Evolutionary conservation across 2,329 filamentous ascomycete genomes (phyloP).

Genomic region (Rosellinia necatrix): DNA sequence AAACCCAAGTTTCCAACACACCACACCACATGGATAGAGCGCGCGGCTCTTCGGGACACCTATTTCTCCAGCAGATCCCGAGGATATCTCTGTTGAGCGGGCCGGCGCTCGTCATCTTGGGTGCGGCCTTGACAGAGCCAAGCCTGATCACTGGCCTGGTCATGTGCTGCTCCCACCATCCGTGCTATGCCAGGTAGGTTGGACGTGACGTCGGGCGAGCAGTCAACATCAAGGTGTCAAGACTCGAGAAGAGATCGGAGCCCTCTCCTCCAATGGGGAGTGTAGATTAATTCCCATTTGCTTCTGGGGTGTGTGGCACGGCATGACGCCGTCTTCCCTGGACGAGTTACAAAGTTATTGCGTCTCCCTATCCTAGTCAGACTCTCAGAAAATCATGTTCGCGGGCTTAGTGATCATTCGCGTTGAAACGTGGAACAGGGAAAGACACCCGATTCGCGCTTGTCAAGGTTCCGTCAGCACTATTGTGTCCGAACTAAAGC

Average conservation of each 20-base stretch:
- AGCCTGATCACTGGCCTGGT: too few species aligned
- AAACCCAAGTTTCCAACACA: too few species aligned
- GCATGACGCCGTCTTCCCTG: constrained; percentile 27
- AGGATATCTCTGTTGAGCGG: too few species aligned
- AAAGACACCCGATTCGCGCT: constrained; percentile 37
- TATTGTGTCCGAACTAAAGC: constrained; percentile 29
- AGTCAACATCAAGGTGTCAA: background rate
- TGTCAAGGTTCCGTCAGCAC: constrained; percentile 27
- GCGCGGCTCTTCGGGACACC: background rate
- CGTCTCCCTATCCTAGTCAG: constrained; percentile 9
- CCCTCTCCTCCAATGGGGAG: background rate
- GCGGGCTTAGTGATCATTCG: background rate
- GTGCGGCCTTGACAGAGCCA: too few species aligned
- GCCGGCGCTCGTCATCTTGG: too few species aligned
- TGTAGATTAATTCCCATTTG: background rate
- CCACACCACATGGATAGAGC: too few species aligned
- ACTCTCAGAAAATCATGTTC: constrained; percentile 4
- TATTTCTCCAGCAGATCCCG: background rate
- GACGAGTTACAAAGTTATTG: constrained; percentile 27
- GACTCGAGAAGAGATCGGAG: background rate
- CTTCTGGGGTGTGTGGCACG: constrained; percentile 29
- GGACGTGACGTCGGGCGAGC: background rate
- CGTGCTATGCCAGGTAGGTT: too few species aligned
- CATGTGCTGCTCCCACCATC: too few species aligned
- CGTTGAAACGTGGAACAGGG: constrained; percentile 31